Evolutionary conservation across 2,329 filamentous ascomycete species (phyloP), one percentile per base, ranked within the genome.

Genomic region (Parastagonospora nodorum): DNA sequence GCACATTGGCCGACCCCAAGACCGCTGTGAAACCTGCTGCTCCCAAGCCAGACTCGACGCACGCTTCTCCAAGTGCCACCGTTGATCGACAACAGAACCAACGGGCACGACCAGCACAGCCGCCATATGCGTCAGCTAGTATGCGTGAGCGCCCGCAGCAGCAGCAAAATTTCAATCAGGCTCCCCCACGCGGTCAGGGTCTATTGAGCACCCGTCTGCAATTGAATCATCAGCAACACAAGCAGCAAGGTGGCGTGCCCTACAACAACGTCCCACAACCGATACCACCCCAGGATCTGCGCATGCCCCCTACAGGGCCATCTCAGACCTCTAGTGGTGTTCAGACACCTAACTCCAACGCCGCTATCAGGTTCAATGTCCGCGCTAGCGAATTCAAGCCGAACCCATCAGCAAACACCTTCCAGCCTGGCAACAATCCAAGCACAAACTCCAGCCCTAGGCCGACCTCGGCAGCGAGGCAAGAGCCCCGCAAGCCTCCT

Each of bases 361-460:
- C 71, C 1, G 79, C 81, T 4, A 80, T 77, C 6, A 80, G 81
- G 51, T 82, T 87, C 71, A 87, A 86, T 56, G 84, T 83, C 31
- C 82, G 80, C 45, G 85, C 85, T 1, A 76, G 81, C 67, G 92
- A 96, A 66, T 97, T 97, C 75, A 87, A 88, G 58, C 94, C 93
- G 14, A 95, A 88, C 64, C 87, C 90, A 4, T 88, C 88, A 55
- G 92, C 92, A 0, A 83, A 84, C 38, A 81, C 88, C 1, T 97
- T 99, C 75, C 93, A 87, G 60, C 93, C 89, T 5, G 89, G 81
- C 14, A 75, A 73, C 38, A 72, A 78, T 40, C 76, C 78, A 38
- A 90, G 88, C 67, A 80, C 84, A 40, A 81, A 84, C 31, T 90
- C 89, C 2, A 95, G 89, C 67, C 90, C 91, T 77, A 58, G 81